Evolutionary conservation across 2,329 filamentous ascomycete genomes (phyloP), one percentile per base, ranked within the genome.

Genomic region (Sporothrix sp.): DNA sequence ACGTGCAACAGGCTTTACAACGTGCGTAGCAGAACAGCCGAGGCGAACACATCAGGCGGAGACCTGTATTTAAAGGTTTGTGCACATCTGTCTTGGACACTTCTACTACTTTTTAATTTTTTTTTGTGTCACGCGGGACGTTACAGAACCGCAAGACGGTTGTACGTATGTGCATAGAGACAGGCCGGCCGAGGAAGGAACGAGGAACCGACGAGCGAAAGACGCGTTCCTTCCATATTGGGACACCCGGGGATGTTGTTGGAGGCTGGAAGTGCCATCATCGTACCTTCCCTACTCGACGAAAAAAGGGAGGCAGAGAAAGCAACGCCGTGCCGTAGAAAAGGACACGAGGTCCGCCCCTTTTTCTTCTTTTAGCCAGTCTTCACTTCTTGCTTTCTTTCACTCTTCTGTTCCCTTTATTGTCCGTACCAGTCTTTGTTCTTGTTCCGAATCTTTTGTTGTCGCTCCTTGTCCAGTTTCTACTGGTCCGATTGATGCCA

Each of bases 161-260:
- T 25, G 27, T 28, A 45, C 18, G 33, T 18, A 28, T 23, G 25
- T 16, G 30, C 20, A 45, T 23, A 3, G 28, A 20, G 7, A 35
- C 30, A 45, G n/a, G 42, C 30, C 11, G 30, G 20, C 30, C 43
- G 30, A 45, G 43, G 30, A 45, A 45, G 43, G 43, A 25, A 45
- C 43, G 43, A 32, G 16, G 13, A 10, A 16, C 11, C 16, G 14
- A 23, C 30, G 43, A 36, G 30, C 5, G n/a, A n/a, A n/a, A 28
- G 30, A 45, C 43, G 43, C 30, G 43, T 35, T 16, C 43, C 43
- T 36, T 35, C 43, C 43, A 1, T n/a, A 11, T 8, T 36, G 14
- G 43, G 28, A 9, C n/a, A n/a, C n/a, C n/a, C n/a, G n/a, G n/a
- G n/a, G n/a, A n/a, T n/a, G 25, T 28, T 28, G 25, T 28, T n/a